Evolutionary conservation across 495 filamentous ascomycete genomes (phyloP).

Genomic region (Terfezia claveryi): DNA sequence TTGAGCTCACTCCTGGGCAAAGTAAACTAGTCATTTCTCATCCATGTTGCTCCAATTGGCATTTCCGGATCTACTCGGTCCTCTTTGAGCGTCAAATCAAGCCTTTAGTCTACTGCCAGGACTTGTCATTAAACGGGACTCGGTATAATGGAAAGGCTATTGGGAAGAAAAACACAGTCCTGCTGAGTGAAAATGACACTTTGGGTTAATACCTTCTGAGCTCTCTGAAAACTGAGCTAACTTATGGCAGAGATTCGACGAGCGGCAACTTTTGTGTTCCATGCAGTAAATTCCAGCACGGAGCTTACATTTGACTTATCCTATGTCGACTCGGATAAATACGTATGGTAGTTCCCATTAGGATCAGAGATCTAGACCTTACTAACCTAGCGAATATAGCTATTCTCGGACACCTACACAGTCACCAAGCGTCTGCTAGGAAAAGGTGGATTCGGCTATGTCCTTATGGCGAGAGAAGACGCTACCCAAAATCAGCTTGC

Average conservation of each 20-base stretch:
- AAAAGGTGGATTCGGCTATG: conserved; percentile 27
- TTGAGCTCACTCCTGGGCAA: neutral
- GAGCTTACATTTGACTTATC: neutral
- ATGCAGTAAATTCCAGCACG: neutral
- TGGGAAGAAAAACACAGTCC: conserved; percentile 20
- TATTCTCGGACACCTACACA: conserved; percentile 19
- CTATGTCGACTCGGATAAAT: conserved; percentile 4
- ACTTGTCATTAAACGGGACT: conserved; percentile 28
- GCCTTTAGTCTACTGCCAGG: conserved; percentile 32
- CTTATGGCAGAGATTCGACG: conserved; percentile 2
- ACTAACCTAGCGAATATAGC: conserved; percentile 4
- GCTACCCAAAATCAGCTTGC: conserved; percentile 25
- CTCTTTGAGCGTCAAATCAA: conserved; percentile 25
- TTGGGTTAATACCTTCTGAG: conserved; percentile 11
- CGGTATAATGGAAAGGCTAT: conserved; percentile 25
- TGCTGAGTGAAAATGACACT: conserved; percentile 27
- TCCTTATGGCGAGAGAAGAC: conserved; percentile 25
- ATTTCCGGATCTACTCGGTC: conserved; percentile 30
- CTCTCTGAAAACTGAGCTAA: neutral
- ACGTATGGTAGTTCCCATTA: neutral
- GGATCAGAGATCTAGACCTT: neutral
- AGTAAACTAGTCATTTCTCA: neutral
- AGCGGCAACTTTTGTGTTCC: conserved; percentile 7
- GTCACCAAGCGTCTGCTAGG: conserved; percentile 29
- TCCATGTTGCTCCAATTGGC: conserved; percentile 19